Conservation (phyloP, 2,329 filamentous ascomycete species). For the Immersiporthe knoxdaviesiana region DNA sequence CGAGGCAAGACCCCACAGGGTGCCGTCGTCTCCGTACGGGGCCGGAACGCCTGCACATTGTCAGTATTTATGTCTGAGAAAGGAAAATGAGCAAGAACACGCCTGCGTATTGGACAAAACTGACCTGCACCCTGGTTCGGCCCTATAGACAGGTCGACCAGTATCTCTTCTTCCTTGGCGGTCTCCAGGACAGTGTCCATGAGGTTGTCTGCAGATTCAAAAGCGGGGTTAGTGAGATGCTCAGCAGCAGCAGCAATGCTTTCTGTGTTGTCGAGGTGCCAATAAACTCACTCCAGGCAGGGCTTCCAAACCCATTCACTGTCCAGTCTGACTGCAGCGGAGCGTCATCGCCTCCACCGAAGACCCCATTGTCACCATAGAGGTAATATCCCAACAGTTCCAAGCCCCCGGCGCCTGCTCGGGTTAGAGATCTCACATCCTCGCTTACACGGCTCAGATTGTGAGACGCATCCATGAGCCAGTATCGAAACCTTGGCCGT, state of each 20-base stretch:
- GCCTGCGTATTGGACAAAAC: background rate
- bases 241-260: background rate
- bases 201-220: conserved; percentile 36
- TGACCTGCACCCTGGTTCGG: conserved; percentile 50
- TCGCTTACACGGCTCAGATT: conserved; percentile 15
- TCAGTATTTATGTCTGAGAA: background rate
- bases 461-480: conserved; percentile 13
- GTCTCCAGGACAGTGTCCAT: conserved; percentile 37
- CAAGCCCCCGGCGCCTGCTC: conserved; percentile 22
- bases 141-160: conserved; percentile 51
- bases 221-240: background rate
- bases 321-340: conserved; percentile 25
- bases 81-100: background rate
- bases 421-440: conserved; percentile 17
- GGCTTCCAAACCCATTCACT: conserved; percentile 41
- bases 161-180: conserved; percentile 40
- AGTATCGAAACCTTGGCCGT: conserved; percentile 16
- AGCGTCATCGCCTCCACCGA: conserved; percentile 5
- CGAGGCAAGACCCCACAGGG: conserved; percentile 39
- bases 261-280: background rate
- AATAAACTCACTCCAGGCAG: conserved; percentile 31
- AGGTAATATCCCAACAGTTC: conserved; percentile 24
- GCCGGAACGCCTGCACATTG: conserved; percentile 40
- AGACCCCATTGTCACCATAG: conserved; percentile 11
- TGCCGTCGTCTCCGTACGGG: conserved; percentile 38